These are phyloP conservation scores for Kandelia obovata DNA, from an alignment of 345 rosid genomes.

Conservation along the genomic window DNA sequence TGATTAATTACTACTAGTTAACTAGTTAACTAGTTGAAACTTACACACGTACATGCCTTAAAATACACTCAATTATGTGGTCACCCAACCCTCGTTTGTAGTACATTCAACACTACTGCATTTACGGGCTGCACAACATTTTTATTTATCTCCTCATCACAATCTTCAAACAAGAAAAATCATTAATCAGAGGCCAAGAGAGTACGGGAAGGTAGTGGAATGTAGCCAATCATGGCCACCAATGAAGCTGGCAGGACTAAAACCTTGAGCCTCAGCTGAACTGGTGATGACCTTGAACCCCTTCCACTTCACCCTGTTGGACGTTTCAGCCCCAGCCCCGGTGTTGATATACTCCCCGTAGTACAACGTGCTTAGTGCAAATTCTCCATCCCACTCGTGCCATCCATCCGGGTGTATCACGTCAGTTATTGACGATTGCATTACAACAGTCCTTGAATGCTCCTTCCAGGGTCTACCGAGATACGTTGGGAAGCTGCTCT, in stretches of 20 bases:
- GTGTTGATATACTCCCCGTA: constrained; percentile 69
- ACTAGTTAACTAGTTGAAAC: too few relatives aligned
- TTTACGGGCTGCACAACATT: too few relatives aligned
- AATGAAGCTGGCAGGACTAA: constrained; percentile 51
- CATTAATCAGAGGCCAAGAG: constrained; percentile 42
- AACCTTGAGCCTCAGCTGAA: constrained; percentile 55
- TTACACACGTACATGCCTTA: too few relatives aligned
- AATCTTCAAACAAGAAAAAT: not conserved
- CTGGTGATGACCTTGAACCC: constrained; percentile 59
- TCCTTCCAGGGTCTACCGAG: constrained; percentile 93
- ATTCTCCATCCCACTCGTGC: constrained; percentile 70
- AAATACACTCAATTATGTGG: too few relatives aligned
- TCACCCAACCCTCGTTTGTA: too few relatives aligned
- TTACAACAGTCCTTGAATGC: constrained; percentile 76
- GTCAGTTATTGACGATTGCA: constrained; percentile 63
- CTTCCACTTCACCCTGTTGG: constrained; percentile 64
- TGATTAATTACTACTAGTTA: too few relatives aligned
- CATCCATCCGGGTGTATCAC: constrained; percentile 71
- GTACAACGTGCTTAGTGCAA: constrained; percentile 59
- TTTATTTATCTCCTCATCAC: too few relatives aligned
- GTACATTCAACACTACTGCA: too few relatives aligned
- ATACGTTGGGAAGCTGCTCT: constrained; percentile 60
- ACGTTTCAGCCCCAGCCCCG: constrained; percentile 73
- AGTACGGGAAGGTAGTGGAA: constrained; percentile 72
- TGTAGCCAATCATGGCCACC: constrained; percentile 67